These are phyloP conservation scores for Ceratocystiopsis minuta DNA, from an alignment of 2,329 filamentous ascomycete genomes.

Conservation along the genomic window DNA sequence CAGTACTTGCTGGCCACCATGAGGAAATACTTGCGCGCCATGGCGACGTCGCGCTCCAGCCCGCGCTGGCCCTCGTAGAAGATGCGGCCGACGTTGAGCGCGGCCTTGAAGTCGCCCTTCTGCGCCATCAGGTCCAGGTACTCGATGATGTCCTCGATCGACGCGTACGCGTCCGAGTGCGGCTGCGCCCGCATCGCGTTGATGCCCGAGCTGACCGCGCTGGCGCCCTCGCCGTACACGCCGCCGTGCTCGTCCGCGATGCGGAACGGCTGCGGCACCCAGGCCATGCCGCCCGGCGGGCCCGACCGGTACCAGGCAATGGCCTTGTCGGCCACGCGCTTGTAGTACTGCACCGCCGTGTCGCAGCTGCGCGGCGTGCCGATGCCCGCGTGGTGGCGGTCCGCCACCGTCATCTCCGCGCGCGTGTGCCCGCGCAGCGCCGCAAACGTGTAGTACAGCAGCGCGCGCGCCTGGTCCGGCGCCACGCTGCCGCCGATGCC, in stretches of 20 bases:
- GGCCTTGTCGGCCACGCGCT: constrained; percentile 81
- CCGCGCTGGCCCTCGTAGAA: constrained; percentile 75
- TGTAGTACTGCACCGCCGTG: constrained; percentile 72
- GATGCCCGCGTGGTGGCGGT: constrained; percentile 70
- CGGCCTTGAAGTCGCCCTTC: constrained; percentile 76
- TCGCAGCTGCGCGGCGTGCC: constrained; percentile 77
- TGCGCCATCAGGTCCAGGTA: constrained; percentile 81
- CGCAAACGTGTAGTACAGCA: constrained; percentile 89
- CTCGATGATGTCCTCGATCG: constrained; percentile 84
- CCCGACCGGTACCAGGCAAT: constrained; percentile 76
- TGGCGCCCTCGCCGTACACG: constrained; percentile 89
- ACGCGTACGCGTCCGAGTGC: constrained; percentile 65
- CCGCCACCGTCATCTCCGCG: constrained; percentile 87
- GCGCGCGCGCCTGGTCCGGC: constrained; percentile 73
- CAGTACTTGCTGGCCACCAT: constrained; percentile 67
- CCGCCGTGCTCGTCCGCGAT: constrained; percentile 84
- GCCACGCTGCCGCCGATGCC: constrained; percentile 68
- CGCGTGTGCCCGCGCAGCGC: constrained; percentile 65
- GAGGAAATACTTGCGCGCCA: constrained; percentile 66
- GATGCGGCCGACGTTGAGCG: constrained; percentile 67
- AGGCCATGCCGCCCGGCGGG: constrained; percentile 68
- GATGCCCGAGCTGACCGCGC: constrained; percentile 67
- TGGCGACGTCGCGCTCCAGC: constrained; percentile 52
- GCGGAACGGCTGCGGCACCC: constrained; percentile 62
- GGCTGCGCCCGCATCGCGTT: constrained; percentile 59